Evolutionary conservation across 345 rosid genomes (phyloP).

Genomic region (Barbarea vulgaris): DNA sequence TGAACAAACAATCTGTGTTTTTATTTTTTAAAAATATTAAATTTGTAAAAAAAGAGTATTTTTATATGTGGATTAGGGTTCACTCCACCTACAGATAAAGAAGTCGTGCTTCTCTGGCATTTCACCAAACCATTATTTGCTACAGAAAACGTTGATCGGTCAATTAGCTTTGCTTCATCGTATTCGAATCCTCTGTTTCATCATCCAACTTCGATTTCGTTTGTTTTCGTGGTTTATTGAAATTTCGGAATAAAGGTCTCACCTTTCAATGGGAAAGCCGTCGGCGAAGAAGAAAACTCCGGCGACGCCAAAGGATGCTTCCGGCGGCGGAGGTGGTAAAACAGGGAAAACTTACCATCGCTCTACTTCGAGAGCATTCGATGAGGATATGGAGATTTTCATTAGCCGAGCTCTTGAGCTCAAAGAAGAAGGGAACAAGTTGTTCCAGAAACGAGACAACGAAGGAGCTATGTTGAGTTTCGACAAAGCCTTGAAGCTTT

Average conservation of each 20-base stretch:
- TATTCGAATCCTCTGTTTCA: not conserved
- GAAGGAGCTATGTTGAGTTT: slow-evolving; percentile 96
- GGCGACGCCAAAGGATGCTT: slow-evolving; percentile 41
- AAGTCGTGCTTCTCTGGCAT: slow-evolving; percentile 30
- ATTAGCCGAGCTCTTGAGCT: slow-evolving; percentile 88
- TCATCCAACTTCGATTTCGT: not conserved
- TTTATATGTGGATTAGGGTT: slow-evolving; percentile 44
- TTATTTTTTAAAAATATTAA: not conserved
- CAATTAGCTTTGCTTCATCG: not conserved
- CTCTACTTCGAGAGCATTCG: slow-evolving; percentile 65
- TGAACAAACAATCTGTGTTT: slow-evolving; percentile 14
- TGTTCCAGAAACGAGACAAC: slow-evolving; percentile 80
- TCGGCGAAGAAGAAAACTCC: slow-evolving; percentile 78
- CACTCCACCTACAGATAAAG: slow-evolving; percentile 33
- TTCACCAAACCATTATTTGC: slow-evolving; percentile 5
- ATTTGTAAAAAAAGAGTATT: not conserved
- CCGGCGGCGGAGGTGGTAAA: slow-evolving; percentile 44
- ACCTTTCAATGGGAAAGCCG: slow-evolving; percentile 81
- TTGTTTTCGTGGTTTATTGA: not conserved
- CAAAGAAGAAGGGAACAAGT: slow-evolving; percentile 94
- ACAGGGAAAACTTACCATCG: slow-evolving; percentile 52
- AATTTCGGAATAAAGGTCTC: not conserved
- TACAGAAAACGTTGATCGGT: slow-evolving; percentile 5
- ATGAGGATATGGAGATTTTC: slow-evolving; percentile 91
- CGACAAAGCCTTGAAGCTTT: slow-evolving; percentile 89